These are phyloP conservation scores for Pichia eremophila DNA, from an alignment of 805 yeast species.

Conservation along the genomic window DNA sequence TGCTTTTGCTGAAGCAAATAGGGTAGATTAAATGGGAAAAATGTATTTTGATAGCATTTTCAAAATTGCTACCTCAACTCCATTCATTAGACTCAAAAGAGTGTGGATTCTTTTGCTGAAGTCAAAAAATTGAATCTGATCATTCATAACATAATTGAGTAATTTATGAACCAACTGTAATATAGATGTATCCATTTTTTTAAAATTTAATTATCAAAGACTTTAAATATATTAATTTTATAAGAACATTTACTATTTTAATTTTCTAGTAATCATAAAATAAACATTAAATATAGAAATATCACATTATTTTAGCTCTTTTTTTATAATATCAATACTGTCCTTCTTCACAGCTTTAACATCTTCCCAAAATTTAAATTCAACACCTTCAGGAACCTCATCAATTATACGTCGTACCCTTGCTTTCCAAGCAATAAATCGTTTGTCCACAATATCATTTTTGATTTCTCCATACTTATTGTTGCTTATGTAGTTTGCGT, in stretches of 20 bases:
- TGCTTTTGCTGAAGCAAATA: conserved; percentile 28
- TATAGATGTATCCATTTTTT: too few relatives aligned
- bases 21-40: conserved; percentile 1
- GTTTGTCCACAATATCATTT: conserved; percentile 29
- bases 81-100: conserved; percentile 4
- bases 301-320: not conserved
- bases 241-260: not conserved
- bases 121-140: too few relatives aligned
- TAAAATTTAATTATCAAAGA: too few relatives aligned
- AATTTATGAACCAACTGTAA: too few relatives aligned
- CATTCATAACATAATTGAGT: too few relatives aligned
- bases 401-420: conserved; percentile 36
- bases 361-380: conserved; percentile 35
- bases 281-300: too few relatives aligned
- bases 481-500: not conserved
- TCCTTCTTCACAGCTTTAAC: conserved; percentile 32
- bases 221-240: too few relatives aligned
- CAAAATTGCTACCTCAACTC: not conserved
- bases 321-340: conserved; percentile 14
- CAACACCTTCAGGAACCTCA: conserved; percentile 30
- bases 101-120: conserved; percentile 13
- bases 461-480: not conserved
- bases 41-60: not conserved
- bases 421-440: conserved; percentile 46
- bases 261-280: too few relatives aligned